Evolutionary conservation across 2,329 filamentous ascomycete genomes (phyloP).

Genomic region (Trichoderma simmonsii): DNA sequence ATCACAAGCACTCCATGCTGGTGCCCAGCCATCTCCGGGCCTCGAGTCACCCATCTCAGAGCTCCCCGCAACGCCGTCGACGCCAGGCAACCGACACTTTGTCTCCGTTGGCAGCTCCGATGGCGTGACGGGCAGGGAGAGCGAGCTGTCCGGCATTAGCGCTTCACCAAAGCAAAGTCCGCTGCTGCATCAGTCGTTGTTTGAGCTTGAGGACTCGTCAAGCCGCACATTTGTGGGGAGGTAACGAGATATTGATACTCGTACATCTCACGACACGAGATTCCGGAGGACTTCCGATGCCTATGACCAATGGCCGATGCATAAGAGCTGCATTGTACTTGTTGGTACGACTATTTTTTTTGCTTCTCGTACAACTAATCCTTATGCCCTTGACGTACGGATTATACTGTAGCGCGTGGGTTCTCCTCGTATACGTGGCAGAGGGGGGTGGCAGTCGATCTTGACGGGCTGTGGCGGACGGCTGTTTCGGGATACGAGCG

Average conservation of each 20-base stretch:
- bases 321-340: neutral
- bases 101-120: neutral
- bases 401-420: neutral
- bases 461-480: conserved; percentile 4
- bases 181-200: conserved; percentile 2
- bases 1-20: neutral
- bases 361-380: neutral
- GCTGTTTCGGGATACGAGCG: conserved; percentile 16
- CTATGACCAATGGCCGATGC: neutral
- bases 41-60: conserved; percentile 2
- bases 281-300: neutral
- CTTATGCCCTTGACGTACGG: neutral
- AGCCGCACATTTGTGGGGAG: neutral
- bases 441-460: neutral
- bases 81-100: neutral
- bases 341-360: neutral
- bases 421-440: neutral
- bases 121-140: conserved; percentile 1
- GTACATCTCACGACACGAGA: neutral
- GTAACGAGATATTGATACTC: neutral
- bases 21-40: neutral
- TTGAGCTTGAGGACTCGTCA: conserved; percentile 17
- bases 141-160: neutral
- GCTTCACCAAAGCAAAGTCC: neutral
- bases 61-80: conserved; percentile 11